Base-by-base conservation (phyloP, 2,329 filamentous ascomycete genomes). In the Neobulgaria alba region DNA sequence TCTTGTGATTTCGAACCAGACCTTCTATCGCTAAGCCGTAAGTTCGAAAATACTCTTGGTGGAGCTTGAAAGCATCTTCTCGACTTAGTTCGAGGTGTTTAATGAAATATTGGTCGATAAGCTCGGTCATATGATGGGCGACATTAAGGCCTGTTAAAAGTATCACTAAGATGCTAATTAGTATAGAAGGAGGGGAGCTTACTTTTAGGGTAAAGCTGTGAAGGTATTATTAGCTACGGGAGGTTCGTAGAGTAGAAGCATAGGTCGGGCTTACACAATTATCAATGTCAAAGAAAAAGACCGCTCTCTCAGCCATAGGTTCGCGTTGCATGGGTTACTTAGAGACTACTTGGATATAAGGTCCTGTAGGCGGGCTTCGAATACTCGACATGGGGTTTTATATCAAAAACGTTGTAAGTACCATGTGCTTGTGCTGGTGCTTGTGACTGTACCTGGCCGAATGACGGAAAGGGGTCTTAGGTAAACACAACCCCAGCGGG, bases 11-110 rank as follows among this genome's bases (percentile, higher is more conserved):
- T 8, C 87, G 80, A 29, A 95, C 86, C 1, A 98, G 74, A 1
- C 92, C 92, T 66, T 96, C 88, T 49, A 98, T 93, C 20, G 92
- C 92, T n/a, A 98, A 77, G 20, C 93, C 92, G 61, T 98, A 98
- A 61, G 85, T 88, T 57, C 80, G 82, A 68, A 96, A 98, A 68
- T 98, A 98, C 55, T 89, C 85, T 61, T 79, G 72, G 63, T 96
- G 92, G 18, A 98, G 76, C 55, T 81, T 75, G 45, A 77, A 77
- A n/a, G 92, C 92, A 44, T 96, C 90, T 40, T 86, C 73, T 52
- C 72, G 69, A 1, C 76, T 72, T 2, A 96, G 68, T 16, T 79
- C 75, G 3, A 96, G 75, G 61, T 95, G 87, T 39, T 69, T 70
- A 37, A 68, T 61, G 52, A 66, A 63, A 41, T 65, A 63, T 57